Base-by-base conservation (phyloP, 176 grass and related monocot genomes). In the Panicum miliaceum region DNA sequence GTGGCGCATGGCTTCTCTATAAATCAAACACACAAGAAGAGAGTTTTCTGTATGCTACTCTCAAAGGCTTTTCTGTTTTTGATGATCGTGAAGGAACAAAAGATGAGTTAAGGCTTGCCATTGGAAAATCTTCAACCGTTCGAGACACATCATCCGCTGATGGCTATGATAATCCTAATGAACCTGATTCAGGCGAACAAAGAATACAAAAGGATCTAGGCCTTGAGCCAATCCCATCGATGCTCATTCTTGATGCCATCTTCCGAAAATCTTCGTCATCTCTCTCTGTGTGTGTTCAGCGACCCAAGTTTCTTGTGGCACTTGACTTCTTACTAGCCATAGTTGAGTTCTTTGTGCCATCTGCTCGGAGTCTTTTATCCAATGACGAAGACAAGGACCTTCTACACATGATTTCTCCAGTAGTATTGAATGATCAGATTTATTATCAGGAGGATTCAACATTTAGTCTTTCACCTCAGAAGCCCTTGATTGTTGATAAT, bases 81-180 rank as follows among this genome's bases (percentile, higher is more conserved):
- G 96, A 98, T 92, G 93, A 98, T 26, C 93, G 96, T 71, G 96
- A 98, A 98, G 96, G 96, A 81, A 95, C 93, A 5, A 98, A 86
- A 84, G 96, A 98, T 84, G 93, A 95, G 79, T 90, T 98, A 71
- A 89, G 91, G 89, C 93, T 98, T 88, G 96, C 93, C 67, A 98
- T 98, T 79, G 96, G 96, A 76, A 98, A 98, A 68, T 93, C 89
- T 48, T 67, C 84, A 72, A 89, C 86, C 73, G 86, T 95, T 71
- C 86, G 85, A 56, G 77, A 89, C 40, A 91, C 85, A 80, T 88
- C 87, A 85, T 85, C 76, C 53, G n/a, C 38, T 70, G 75, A 86
- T 88, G 87, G 71, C 61, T 66, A 50, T 89, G 87, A 86, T 85
- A 78, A 80, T 84, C 73, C 58, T 64, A 68, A 71, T 22, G 85